These are phyloP conservation scores for Phialophora expanda DNA, from an alignment of 2,329 filamentous ascomycete genomes.

Conservation along the genomic window DNA sequence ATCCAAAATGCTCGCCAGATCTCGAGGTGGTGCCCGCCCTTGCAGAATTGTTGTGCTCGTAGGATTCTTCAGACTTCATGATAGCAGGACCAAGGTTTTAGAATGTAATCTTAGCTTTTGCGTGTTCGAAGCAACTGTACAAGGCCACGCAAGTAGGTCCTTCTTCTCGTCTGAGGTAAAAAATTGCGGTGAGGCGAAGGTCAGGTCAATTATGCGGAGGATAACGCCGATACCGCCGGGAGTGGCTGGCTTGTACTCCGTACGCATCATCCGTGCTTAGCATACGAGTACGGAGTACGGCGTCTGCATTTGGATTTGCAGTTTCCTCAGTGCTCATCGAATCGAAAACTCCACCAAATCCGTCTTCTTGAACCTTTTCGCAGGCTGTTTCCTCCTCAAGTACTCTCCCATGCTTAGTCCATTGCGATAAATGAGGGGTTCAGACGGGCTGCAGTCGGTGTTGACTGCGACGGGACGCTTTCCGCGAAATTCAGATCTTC, in stretches of 20 bases:
- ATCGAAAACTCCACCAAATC: neutral
- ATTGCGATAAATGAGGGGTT: slow-evolving; percentile 31
- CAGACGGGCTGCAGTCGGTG: slow-evolving; percentile 31
- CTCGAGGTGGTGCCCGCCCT: neutral
- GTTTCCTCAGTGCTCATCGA: neutral
- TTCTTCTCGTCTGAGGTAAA: neutral
- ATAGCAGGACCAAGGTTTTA: neutral
- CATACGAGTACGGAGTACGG: neutral
- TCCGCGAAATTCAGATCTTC: slow-evolving; percentile 9
- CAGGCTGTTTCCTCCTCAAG: neutral
- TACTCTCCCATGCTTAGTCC: slow-evolving; percentile 18
- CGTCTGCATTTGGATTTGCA: neutral
- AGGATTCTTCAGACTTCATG: neutral
- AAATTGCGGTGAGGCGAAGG: neutral
- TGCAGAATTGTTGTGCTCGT: neutral
- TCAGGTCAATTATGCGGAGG: neutral
- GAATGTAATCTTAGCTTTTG: neutral
- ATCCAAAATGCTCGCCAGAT: neutral
- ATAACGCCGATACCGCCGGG: neutral
- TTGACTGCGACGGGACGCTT: slow-evolving; percentile 31
- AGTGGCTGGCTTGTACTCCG: neutral
- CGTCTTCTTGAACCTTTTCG: neutral
- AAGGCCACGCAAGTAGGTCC: too few relatives aligned
- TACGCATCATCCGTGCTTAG: slow-evolving; percentile 7
- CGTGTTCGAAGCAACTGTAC: neutral